Base-by-base conservation (phyloP, 345 rosid genomes). In the Erucastrum elatum region DNA sequence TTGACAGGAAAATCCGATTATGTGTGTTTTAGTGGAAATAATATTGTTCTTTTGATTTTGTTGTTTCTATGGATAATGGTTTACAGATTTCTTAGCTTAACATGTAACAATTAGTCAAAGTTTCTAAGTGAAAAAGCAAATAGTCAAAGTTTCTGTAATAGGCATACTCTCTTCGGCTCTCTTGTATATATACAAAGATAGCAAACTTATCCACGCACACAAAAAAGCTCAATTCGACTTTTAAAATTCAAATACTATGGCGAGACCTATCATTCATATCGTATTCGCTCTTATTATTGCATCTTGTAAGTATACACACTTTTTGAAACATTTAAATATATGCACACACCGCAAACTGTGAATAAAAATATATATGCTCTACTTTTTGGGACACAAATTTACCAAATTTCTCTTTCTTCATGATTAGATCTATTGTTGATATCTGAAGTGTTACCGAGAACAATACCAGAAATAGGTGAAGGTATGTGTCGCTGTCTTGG, bases 241-340 rank as follows among this genome's bases (percentile, higher is more conserved):
- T 1, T 11, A 21, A 17, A 34, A 70, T 2, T 35, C 12, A 35
- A 56, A 34, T 27, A 58, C 27, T 21, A 56, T 77, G 80, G 68
- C 39, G 5, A 69, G 26, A 34, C 6, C 26, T 33, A 31, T 46
- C 37, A 51, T 69, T 62, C 75, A 68, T 0, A 17, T 76, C 2
- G 9, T 61, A 31, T 51, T 49, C 13, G 64, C 13, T 61, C 55
- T 76, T n/a, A 49, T 25, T n/a, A 7, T 49, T 61, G 64, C 37
- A 49, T 69, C 55, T 76, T 69, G 80, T 76, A 61, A 61, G 74
- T 21, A 69, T 51, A 61, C 11, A 49, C 16, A 49, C 7, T 13
- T n/a, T 49, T 49, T 49, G 21, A 7, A 49, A 49, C 56, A 49
- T 6, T 13, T 49, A 13, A 29, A 62, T 31, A 60, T 5, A 27